Evolutionary conservation across 2,329 filamentous ascomycete genomes (phyloP).

Genomic region (Atkinsonella texensis): DNA sequence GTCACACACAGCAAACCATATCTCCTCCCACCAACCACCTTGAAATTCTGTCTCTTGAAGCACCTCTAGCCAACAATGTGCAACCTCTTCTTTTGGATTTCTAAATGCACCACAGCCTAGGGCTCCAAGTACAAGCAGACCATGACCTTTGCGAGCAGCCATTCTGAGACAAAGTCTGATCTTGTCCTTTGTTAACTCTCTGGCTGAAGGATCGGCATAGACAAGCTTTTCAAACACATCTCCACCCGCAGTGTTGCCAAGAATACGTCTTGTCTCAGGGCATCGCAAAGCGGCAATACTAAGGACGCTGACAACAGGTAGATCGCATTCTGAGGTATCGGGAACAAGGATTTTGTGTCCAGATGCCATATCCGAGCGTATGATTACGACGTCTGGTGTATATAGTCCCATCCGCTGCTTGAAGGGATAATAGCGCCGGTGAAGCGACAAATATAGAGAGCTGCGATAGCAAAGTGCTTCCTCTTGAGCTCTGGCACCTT

Average conservation of each 20-base stretch:
- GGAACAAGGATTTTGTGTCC: conserved; percentile 34
- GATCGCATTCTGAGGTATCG: conserved; percentile 16
- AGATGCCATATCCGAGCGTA: conserved; percentile 35
- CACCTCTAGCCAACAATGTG: conserved; percentile 48
- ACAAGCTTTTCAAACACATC: conserved; percentile 17
- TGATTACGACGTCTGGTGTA: conserved; percentile 46
- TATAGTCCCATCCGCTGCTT: conserved; percentile 40
- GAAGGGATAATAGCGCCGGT: conserved; percentile 40
- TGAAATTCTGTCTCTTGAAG: conserved; percentile 47
- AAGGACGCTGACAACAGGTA: conserved; percentile 46
- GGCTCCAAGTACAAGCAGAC: conserved; percentile 52
- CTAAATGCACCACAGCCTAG: conserved; percentile 56
- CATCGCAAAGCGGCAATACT: conserved; percentile 44
- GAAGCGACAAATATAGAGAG: conserved; percentile 37
- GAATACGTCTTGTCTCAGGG: conserved; percentile 21
- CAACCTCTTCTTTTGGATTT: conserved; percentile 52
- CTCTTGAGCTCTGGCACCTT: conserved; percentile 53
- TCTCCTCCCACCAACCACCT: conserved; percentile 50
- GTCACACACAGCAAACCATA: conserved; percentile 53
- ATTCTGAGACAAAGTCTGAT: conserved; percentile 50
- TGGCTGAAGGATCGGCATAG: conserved; percentile 31
- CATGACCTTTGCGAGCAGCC: conserved; percentile 43
- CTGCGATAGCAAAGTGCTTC: conserved; percentile 56
- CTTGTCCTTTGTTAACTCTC: conserved; percentile 47
- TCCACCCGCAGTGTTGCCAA: conserved; percentile 9